Evolutionary conservation across 1,284 basidiomycete species (phyloP), one percentile per base, ranked within the genome.

Genomic region (Neolentinus lepideus): DNA sequence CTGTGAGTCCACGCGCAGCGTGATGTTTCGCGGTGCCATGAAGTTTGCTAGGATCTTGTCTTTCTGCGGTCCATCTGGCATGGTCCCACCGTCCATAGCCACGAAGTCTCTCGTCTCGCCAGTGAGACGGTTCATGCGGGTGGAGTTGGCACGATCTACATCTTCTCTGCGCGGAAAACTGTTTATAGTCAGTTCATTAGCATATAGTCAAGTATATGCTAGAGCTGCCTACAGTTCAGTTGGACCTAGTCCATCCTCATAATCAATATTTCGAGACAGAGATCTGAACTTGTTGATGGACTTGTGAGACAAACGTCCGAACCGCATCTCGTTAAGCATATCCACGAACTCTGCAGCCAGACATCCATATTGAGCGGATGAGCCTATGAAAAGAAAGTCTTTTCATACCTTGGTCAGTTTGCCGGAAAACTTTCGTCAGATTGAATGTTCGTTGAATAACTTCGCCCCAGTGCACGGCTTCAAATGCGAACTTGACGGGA

Each of bases 291-390:
- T 78, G 3, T 67, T 56, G 55, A 88, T 80, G 0, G 88, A 88
- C 3, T 71, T 66, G 6, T 68, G 59, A 6, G 81, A 74, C 54
- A 94, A 70, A n/a, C 66, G 68, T 2, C 94, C 94, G 60, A 89
- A 92, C 21, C 94, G 84, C 91, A 96, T 93, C 64, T 92, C 89
- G 67, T 94, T 95, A 50, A 97, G 77, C 85, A 96, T 92, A 66
- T 89, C 78, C 56, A 94, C 82, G 66, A 97, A 95, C 22, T 78
- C 92, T 93, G 62, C 29, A 56, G 46, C 54, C 29, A 29, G 25
- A 51, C 16, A 45, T 3, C 29, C 51, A 24, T 36, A 29, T 10
- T 56, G 25, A 43, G 11, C 46, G 50, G 47, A 46, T 51, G 31
- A 11, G 46, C 25, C 24, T 33, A 59, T 53, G 21, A 52, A 51